phyloP scores from a whole-genome alignment of 371 early-diverging fungal species.

The Blakeslea trispora region DNA sequence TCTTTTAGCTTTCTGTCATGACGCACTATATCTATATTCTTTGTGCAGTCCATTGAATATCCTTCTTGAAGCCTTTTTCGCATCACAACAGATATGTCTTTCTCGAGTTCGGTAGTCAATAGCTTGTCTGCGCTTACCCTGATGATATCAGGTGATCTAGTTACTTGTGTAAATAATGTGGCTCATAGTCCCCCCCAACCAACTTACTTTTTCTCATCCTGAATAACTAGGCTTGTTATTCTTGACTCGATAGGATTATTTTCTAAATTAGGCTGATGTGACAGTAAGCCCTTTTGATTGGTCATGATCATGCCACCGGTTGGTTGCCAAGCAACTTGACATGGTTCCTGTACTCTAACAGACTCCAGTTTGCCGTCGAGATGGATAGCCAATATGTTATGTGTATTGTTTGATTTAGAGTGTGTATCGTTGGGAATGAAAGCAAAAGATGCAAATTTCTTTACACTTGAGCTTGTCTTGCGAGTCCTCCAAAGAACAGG shows the following conservation, averaged over 20 bases:
- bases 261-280: constrained; percentile 11
- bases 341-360: constrained; percentile 61
- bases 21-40: constrained; percentile 40
- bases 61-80: constrained; percentile 67
- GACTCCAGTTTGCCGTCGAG: constrained; percentile 64
- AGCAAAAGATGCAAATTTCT: constrained; percentile 57
- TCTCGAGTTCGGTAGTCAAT: constrained; percentile 37
- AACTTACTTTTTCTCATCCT: not conserved
- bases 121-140: constrained; percentile 1
- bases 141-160: not conserved
- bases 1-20: constrained; percentile 50
- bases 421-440: constrained; percentile 56
- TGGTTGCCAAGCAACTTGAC: constrained; percentile 65
- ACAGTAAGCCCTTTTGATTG: constrained; percentile 41
- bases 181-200: too few species aligned
- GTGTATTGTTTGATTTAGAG: constrained; percentile 15
- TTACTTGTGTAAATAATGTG: too few species aligned
- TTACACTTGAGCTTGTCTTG: constrained; percentile 51
- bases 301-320: constrained; percentile 59
- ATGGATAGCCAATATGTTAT: constrained; percentile 53
- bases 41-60: constrained; percentile 68
- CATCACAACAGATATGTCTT: constrained; percentile 82
- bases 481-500: constrained; percentile 70
- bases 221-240: not conserved
- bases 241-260: not conserved